Base-by-base conservation (phyloP, 2,329 filamentous ascomycete genomes). In the Didymella lethalis region DNA sequence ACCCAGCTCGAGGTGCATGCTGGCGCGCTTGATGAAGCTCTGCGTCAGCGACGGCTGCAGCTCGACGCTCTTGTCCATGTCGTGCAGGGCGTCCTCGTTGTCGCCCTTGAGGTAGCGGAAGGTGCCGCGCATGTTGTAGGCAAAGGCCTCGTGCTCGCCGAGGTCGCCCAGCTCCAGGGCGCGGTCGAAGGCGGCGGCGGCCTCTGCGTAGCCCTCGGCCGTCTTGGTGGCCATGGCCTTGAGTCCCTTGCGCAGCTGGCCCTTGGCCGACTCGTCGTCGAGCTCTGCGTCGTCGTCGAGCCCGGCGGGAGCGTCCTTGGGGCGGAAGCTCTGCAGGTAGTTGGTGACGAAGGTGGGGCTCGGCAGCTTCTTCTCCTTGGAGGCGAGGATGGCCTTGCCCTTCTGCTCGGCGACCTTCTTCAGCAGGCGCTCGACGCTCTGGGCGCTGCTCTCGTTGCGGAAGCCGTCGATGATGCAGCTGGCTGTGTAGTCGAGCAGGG, bases 381-480 rank as follows among this genome's bases (percentile, higher is more conserved):
- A 85, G 71, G 85, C 87, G 54, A 99, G 84, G 74, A 99, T 97
- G 64, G 88, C 88, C 81, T 94, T 93, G 65, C 91, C 94, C 83
- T 97, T 97, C 67, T 91, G 85, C 80, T 98, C 94, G 46, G 95
- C 95, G 48, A 98, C 94, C 82, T 96, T 96, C 85, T 98, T 98
- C 64, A 99, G 85, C 64, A 99, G 82, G 63, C 94, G 85, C 83
- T 99, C 95, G 10, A 99, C 93, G 44, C 93, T 89, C 77, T 93
- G 88, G 25, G 94, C 93, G 74, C 91, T 96, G 62, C 86, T 84
- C 72, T 97, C 91, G 78, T 95, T 98, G 81, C 91, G 90, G 85
- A 99, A 99, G 63, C 91, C 91, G 77, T 99, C 95, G 77, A 99
- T 97, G 78, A 99, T 99, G 82, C 95, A 99, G 81, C 94, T 97